Evolutionary conservation across 1,284 basidiomycete species (phyloP).

Genomic region (Apiotrichum porosum): DNA sequence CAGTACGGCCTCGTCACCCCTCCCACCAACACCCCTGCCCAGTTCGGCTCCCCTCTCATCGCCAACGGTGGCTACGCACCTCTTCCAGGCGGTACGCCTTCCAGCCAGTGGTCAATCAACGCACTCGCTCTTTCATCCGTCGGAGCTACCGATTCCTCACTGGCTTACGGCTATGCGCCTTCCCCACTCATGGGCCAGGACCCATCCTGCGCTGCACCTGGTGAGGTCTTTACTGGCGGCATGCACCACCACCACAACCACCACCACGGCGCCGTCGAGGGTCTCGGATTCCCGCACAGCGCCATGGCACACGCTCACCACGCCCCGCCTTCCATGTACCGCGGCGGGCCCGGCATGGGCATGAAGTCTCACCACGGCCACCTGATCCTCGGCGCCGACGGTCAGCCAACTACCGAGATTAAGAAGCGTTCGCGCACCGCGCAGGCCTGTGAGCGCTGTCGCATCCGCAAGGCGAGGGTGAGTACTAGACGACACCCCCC

Average conservation of each 20-base stretch:
- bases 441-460: constrained; percentile 29
- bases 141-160: neutral
- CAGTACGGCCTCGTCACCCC: constrained; percentile 14
- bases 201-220: constrained; percentile 1
- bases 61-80: constrained; percentile 6
- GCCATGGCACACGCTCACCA: constrained; percentile 1
- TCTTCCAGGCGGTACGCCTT: constrained; percentile 4
- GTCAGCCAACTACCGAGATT: constrained; percentile 16
- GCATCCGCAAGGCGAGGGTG: constrained; percentile 27
- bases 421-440: constrained; percentile 27
- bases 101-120: constrained; percentile 13
- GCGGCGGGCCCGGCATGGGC: constrained; percentile 4
- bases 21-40: constrained; percentile 8
- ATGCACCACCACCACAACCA: neutral
- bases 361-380: constrained; percentile 11
- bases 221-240: constrained; percentile 7
- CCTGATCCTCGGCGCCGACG: constrained; percentile 14
- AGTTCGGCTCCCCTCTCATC: constrained; percentile 15
- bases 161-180: constrained; percentile 5
- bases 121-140: constrained; percentile 9
- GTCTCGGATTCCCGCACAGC: constrained; percentile 1
- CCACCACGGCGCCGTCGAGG: constrained; percentile 1
- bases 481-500: too few relatives aligned
- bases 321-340: constrained; percentile 3
- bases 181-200: constrained; percentile 11